phyloP scores from a whole-genome alignment of 1,284 basidiomycete species.

The Termitomyces sp. region DNA sequence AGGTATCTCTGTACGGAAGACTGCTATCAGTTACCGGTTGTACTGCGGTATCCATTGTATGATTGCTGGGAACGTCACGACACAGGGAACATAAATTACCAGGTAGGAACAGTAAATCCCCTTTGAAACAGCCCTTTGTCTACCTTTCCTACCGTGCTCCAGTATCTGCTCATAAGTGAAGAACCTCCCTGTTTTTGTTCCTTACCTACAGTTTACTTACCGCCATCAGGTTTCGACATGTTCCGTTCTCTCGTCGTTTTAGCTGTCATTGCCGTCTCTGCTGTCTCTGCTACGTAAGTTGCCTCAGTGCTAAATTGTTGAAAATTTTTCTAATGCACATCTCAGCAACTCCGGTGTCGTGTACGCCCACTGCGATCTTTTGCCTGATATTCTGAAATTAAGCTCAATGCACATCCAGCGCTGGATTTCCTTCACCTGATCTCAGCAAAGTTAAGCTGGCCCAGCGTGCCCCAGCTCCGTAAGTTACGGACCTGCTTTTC shows the following conservation, averaged over 20 bases:
- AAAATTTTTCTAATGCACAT: not conserved
- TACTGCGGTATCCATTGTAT: conserved; percentile 2
- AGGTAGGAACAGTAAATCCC: not conserved
- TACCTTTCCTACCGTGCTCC: no score
- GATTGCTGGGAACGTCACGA: conserved; percentile 5
- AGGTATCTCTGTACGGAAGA: not conserved
- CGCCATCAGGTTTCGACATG: conserved; percentile 2
- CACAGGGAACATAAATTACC: not conserved
- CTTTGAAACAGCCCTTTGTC: not conserved
- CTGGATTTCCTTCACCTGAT: conserved; percentile 11
- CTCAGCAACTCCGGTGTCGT: conserved; percentile 9
- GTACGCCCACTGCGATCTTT: conserved; percentile 5
- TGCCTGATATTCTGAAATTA: not conserved
- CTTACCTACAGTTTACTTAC: not conserved
- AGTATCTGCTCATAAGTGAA: not conserved
- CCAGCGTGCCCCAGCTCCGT: conserved; percentile 8
- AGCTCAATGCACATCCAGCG: not conserved
- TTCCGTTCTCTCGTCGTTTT: conserved; percentile 10
- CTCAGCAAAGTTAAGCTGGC: conserved; percentile 7
- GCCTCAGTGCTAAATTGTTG: not conserved
- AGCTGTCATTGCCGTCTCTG: conserved; percentile 6
- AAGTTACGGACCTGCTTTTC: not conserved
- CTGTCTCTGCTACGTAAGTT: conserved; percentile 13
- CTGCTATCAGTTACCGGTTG: conserved; percentile 3
- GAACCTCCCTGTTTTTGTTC: not conserved